phyloP scores from a whole-genome alignment of 129 eudicot species.

The Scalesia atractyloides region DNA sequence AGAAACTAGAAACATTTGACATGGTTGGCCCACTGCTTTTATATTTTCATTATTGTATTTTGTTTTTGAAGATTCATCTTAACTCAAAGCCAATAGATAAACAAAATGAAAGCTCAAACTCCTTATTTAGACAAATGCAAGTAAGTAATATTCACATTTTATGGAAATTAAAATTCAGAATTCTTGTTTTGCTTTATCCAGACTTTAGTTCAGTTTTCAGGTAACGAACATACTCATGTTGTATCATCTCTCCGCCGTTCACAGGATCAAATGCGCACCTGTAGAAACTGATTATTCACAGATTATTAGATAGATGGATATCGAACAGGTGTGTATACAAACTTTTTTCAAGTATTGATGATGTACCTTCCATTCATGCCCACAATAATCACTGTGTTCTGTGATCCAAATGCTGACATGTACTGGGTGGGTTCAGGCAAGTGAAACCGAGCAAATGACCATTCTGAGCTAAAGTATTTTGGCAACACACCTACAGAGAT shows the following conservation, averaged over 20 bases:
- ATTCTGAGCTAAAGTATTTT: constrained; percentile 90
- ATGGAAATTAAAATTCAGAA: constrained; percentile 6
- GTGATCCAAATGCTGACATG: constrained; percentile 89
- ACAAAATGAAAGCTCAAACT: constrained; percentile 21
- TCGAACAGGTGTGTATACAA: background rate
- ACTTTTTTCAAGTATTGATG: background rate
- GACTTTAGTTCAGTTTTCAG: constrained; percentile 57
- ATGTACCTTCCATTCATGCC: constrained; percentile 87
- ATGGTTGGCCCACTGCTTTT: constrained; percentile 27
- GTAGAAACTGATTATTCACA: constrained; percentile 68
- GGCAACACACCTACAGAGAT: constrained; percentile 74
- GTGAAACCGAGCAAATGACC: constrained; percentile 98
- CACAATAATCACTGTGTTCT: constrained; percentile 59
- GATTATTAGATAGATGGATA: constrained; percentile 4
- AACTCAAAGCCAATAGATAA: constrained; percentile 2
- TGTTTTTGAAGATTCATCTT: background rate
- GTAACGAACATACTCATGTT: constrained; percentile 77
- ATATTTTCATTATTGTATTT: background rate
- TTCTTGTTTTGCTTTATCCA: constrained; percentile 39
- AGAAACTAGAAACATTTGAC: background rate
- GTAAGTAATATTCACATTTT: constrained; percentile 41
- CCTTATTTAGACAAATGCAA: constrained; percentile 33
- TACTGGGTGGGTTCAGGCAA: constrained; percentile 72
- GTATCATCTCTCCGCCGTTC: constrained; percentile 93
- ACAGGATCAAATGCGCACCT: constrained; percentile 91